A percentile compares a stretch with the other conserved stretches of the same genome.
Evolutionary conservation across 805 yeast genomes (phyloP).

Genomic region (Spathaspora sp.): DNA sequence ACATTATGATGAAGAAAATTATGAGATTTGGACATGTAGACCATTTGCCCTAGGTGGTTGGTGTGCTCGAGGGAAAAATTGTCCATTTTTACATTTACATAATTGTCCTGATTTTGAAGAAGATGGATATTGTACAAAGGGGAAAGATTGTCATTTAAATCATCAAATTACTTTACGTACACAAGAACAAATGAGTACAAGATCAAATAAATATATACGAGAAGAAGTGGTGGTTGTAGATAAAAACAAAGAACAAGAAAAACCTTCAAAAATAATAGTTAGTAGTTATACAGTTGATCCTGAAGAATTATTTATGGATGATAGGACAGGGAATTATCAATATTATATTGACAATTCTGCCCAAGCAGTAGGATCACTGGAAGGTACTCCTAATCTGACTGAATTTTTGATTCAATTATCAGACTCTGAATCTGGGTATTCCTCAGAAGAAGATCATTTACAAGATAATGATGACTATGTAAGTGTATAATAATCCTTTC

Average conservation of each 20-base stretch:
- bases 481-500: conserved; percentile 8
- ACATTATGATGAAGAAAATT: conserved; percentile 42
- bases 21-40: conserved; percentile 52
- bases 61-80: conserved; percentile 58
- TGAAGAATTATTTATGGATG: conserved; percentile 14
- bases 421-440: conserved; percentile 4
- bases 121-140: conserved; percentile 55
- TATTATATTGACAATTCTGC: conserved; percentile 18
- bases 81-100: conserved; percentile 54
- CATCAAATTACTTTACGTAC: conserved; percentile 38
- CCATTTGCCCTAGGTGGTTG: conserved; percentile 67
- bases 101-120: conserved; percentile 73
- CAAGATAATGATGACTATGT: conserved; percentile 23
- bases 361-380: not conserved
- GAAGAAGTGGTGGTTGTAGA: conserved; percentile 9
- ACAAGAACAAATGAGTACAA: conserved; percentile 20
- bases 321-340: conserved; percentile 19
- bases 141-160: conserved; percentile 46
- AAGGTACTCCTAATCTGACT: not conserved
- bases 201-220: conserved; percentile 12
- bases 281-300: conserved; percentile 36
- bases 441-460: conserved; percentile 14
- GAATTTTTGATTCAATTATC: conserved; percentile 9
- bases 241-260: conserved; percentile 1
- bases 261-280: conserved; percentile 10